Conservation (phyloP, 257 asterid species). For the Datura wrightii region DNA sequence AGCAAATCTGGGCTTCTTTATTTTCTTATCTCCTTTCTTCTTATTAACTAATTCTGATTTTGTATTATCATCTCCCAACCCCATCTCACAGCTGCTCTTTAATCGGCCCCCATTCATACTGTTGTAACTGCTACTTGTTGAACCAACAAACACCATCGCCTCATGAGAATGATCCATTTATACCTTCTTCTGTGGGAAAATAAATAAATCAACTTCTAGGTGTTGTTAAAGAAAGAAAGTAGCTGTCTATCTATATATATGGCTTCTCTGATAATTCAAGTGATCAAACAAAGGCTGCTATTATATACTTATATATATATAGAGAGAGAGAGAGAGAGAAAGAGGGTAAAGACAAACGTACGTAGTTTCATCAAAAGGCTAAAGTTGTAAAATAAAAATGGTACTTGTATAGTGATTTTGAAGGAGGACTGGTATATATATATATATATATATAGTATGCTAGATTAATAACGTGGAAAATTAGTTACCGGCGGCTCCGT, state of each 20-base stretch:
- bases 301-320: too few species aligned
- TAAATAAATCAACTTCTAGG: neutral
- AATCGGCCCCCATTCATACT: conserved; percentile 37
- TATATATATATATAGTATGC: neutral
- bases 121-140: conserved; percentile 12
- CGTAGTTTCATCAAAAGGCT: conserved; percentile 14
- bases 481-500: conserved; percentile 15
- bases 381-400: conserved; percentile 7
- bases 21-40: conserved; percentile 43
- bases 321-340: too few species aligned
- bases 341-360: too few species aligned
- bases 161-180: conserved; percentile 35
- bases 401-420: neutral
- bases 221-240: neutral
- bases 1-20: conserved; percentile 54
- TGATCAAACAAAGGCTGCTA: neutral
- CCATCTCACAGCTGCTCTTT: neutral
- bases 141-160: conserved; percentile 14
- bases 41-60: neutral
- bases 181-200: too few species aligned
- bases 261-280: neutral
- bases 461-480: conserved; percentile 8
- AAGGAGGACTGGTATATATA: neutral
- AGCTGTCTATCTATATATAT: neutral
- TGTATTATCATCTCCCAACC: neutral